A percentile compares a stretch with the other conserved stretches of the same genome.
These are phyloP conservation scores for Pleurotus ostreatus DNA, from an alignment of 768 basidiomycete genomes.

Conservation along the genomic window DNA sequence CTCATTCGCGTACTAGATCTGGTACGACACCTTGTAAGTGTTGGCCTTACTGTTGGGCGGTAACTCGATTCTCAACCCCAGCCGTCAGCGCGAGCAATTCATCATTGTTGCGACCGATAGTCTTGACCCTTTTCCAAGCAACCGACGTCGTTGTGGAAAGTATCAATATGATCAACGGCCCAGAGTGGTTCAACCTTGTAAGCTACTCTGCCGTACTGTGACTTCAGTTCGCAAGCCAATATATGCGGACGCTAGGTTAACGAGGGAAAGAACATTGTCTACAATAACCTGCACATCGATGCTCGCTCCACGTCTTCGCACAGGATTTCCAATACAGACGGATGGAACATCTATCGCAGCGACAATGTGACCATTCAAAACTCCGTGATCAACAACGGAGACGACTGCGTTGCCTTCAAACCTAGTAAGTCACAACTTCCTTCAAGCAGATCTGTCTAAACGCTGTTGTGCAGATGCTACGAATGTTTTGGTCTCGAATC, in stretches of 20 bases:
- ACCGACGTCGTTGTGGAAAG: slow-evolving; percentile 41
- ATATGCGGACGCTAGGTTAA: slow-evolving; percentile 31
- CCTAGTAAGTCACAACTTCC: slow-evolving; percentile 29
- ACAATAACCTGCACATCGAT: slow-evolving; percentile 41
- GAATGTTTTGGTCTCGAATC: slow-evolving; percentile 51
- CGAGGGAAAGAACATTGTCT: slow-evolving; percentile 42
- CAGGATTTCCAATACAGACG: slow-evolving; percentile 49
- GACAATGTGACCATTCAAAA: slow-evolving; percentile 44
- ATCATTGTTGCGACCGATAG: slow-evolving; percentile 48
- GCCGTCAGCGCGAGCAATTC: slow-evolving; percentile 37
- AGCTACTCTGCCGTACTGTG: neutral
- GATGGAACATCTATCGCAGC: slow-evolving; percentile 62
- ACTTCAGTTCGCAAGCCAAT: neutral
- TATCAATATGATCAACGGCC: slow-evolving; percentile 45
- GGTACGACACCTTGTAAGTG: slow-evolving; percentile 50
- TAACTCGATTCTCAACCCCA: no score
- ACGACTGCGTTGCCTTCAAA: slow-evolving; percentile 61
- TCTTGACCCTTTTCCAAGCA: slow-evolving; percentile 50
- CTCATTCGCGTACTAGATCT: slow-evolving; percentile 27
- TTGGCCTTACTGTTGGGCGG: no score
- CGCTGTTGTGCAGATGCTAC: slow-evolving; percentile 34
- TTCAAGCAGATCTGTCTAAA: no score
- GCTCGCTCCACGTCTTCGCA: slow-evolving; percentile 42
- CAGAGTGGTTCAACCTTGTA: slow-evolving; percentile 52
- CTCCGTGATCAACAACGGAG: slow-evolving; percentile 49